A percentile compares a stretch with the other conserved stretches of the same genome.
Evolutionary conservation across 129 eudicot species (phyloP).

Genomic region (Rutidosis leptorrhynchoides): DNA sequence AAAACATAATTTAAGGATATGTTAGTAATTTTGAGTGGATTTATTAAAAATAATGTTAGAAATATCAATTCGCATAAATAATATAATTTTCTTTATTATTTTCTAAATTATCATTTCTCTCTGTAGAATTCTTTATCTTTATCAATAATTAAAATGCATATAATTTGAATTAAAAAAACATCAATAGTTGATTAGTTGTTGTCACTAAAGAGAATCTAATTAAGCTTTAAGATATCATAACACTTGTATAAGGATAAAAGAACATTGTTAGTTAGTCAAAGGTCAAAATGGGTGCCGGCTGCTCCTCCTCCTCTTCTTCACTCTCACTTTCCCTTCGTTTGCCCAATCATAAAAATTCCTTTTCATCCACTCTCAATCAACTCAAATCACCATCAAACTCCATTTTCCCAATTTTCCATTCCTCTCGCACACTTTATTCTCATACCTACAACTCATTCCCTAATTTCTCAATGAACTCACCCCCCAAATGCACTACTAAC

Average conservation of each 20-base stretch:
- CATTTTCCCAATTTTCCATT: conserved; percentile 3
- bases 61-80: too few species aligned
- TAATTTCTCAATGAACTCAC: conserved; percentile 17
- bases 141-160: too few species aligned
- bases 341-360: background rate
- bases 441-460: conserved; percentile 25
- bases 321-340: conserved; percentile 30
- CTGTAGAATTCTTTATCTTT: too few species aligned
- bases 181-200: too few species aligned
- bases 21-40: too few species aligned
- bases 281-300: conserved; percentile 28
- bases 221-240: too few species aligned
- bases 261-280: conserved; percentile 6
- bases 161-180: too few species aligned
- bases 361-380: background rate
- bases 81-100: too few species aligned
- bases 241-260: background rate
- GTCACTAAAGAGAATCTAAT: too few species aligned
- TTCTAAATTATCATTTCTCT: too few species aligned
- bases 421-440: conserved; percentile 1
- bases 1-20: too few species aligned
- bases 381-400: conserved; percentile 10
- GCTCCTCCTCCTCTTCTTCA: conserved; percentile 26
- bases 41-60: too few species aligned
- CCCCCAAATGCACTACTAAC: conserved; percentile 28